Conservation (phyloP, 2,329 filamentous ascomycete species). For the Aspergillus hiratsukae region DNA sequence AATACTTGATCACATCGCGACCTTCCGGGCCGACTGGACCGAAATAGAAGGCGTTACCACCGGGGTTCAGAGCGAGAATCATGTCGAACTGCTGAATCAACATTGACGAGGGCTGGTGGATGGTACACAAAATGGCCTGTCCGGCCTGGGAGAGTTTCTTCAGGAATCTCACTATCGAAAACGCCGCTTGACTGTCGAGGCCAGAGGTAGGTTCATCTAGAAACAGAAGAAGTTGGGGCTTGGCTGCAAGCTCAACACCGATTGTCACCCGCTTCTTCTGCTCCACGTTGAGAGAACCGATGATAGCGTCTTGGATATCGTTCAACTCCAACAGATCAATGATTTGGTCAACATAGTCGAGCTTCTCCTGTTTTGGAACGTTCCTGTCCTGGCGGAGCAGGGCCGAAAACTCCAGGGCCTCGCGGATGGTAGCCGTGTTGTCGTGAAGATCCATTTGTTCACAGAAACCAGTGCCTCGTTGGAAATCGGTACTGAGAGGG, state of each 20-base stretch:
- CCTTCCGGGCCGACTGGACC: constrained; percentile 67
- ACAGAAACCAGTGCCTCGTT: constrained; percentile 66
- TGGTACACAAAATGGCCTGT: constrained; percentile 69
- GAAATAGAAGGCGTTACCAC: constrained; percentile 70
- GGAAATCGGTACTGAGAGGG: constrained; percentile 58
- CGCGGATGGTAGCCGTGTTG: constrained; percentile 61
- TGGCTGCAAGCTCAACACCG: constrained; percentile 67
- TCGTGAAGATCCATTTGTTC: constrained; percentile 71
- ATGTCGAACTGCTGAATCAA: constrained; percentile 70
- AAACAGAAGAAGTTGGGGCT: constrained; percentile 64
- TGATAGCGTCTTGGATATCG: constrained; percentile 63
- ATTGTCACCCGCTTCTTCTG: constrained; percentile 70
- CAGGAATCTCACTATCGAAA: constrained; percentile 63
- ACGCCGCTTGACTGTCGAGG: constrained; percentile 65
- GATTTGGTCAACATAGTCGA: constrained; percentile 63
- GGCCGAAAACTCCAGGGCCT: constrained; percentile 66
- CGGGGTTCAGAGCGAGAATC: constrained; percentile 64
- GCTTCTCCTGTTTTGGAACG: constrained; percentile 56
- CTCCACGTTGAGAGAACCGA: constrained; percentile 62
- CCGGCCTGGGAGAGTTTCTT: constrained; percentile 63
- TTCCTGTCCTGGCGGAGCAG: constrained; percentile 57
- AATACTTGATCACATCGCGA: constrained; percentile 62
- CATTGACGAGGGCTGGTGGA: constrained; percentile 66
- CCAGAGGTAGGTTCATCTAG: constrained; percentile 69
- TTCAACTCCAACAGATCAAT: constrained; percentile 62